Base-by-base conservation (phyloP, 257 asterid genomes). In the Ocimum tenuiflorum region DNA sequence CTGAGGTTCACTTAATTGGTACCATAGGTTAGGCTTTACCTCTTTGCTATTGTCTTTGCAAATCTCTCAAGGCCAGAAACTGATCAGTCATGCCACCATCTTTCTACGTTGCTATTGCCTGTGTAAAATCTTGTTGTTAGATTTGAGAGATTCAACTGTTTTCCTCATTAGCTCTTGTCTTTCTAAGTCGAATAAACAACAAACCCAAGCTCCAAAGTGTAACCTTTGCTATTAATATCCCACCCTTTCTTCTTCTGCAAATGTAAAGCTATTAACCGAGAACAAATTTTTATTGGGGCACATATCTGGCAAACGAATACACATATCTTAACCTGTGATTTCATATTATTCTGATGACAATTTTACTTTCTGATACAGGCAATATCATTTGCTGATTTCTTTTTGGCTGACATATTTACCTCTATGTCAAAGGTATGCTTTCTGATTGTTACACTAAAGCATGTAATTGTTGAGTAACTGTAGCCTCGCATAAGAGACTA, bases 401-500 rank as follows among this genome's bases (percentile, higher is more conserved):
- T 91, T 77, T 65, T 94, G 81, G 99, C 97, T 19, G 97, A 90
- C 85, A 91, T 91, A 78, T 79, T 90, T 42, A 94, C 99, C 63
- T 90, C 99, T 18, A 94, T 94, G 99, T 88, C 99, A 49, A 94
- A 94, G 99, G 99, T 94, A 78, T 69, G 84, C 71, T 69, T n/a
- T 66, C 65, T 42, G 63, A 27, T 60, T 60, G 60, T 74, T 11
- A 61, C 54, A n/a, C n/a, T n/a, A n/a, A n/a, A n/a, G n/a, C n/a
- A n/a, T n/a, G n/a, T n/a, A n/a, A n/a, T n/a, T 23, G 24, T 47
- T 27, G 23, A 57, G 66, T 43, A 33, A 12, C 54, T 45, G 9
- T 63, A 38, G n/a, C n/a, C 17, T 22, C 35, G 53, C 31, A 3
- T 39, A 31, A 18, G 36, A 31, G 33, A 57, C 48, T 17, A 35